Base-by-base conservation (phyloP, 768 basidiomycete species). In the Serendipita vermifera region DNA sequence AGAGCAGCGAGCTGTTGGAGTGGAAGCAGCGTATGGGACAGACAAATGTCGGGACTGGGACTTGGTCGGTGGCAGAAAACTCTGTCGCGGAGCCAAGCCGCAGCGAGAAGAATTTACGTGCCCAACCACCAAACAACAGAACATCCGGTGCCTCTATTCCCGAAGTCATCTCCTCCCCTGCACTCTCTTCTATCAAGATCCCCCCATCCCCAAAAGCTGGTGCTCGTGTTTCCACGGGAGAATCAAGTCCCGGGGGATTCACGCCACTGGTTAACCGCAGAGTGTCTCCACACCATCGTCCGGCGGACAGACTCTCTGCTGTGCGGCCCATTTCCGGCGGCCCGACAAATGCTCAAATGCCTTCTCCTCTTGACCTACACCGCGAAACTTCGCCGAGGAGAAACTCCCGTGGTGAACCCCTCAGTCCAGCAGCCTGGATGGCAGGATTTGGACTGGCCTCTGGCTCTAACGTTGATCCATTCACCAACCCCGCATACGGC, bases 371-470 rank as follows among this genome's bases (percentile, higher is more conserved):
- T 15, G 46, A 51, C 7, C 29, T 51, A 15, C 9, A 29, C 31
- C 41, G 41, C 24, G 15, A 15, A 9, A 11, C 41, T 9, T 43
- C 41, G 20, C 46, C 46, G 1, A 20, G 46, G 29, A 13, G 46
- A 26, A 51, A 51, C n/a, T 51, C 46, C 3, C 4, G 27, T 7
- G 46, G 46, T 15, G 46, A 51, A 29, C 46, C 46, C 9, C 29
- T 51, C 20, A 51, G 46, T 51, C 46, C 46, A n/a, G 15, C 20
- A 26, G 46, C 46, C 15, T 51, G 46, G 46, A 51, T 51, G 20
- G 46, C 46, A 20, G 46, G 46, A 15, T 51, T 51, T 29, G 46
- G 46, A 1, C 22, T 15, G 9, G 20, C 46, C 9, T n/a, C n/a
- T 29, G 20, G 22, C 20, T 26, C 20, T 2, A 29, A 22, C 15